phyloP scores from a whole-genome alignment of 2,329 filamentous ascomycete genomes.

The Penicillium sp. region DNA sequence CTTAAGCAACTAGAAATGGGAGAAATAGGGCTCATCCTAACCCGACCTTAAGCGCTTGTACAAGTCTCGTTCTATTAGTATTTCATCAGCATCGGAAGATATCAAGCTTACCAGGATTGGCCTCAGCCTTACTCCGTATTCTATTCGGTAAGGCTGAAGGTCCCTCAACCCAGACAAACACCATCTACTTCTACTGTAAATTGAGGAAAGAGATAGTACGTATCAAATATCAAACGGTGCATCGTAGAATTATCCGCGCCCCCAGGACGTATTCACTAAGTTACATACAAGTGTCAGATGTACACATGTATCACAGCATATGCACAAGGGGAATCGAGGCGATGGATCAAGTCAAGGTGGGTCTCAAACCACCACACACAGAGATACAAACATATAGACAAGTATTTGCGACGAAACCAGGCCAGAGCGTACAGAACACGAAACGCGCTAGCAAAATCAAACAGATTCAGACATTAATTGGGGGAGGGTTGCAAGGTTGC shows the following conservation, averaged over 20 bases:
- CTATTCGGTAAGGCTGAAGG: background rate
- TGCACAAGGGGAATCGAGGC: conserved; percentile 17
- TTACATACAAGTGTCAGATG: conserved; percentile 18
- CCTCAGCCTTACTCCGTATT: background rate
- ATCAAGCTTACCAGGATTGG: background rate
- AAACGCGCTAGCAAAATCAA: conserved; percentile 21
- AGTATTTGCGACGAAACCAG: background rate
- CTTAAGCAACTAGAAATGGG: background rate
- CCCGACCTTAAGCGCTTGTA: too few relatives aligned
- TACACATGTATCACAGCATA: conserved; percentile 15
- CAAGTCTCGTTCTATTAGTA: too few relatives aligned
- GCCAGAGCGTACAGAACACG: conserved; percentile 21
- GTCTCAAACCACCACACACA: conserved; percentile 5
- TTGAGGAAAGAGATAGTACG: background rate
- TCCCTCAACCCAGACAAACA: background rate
- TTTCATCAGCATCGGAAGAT: background rate
- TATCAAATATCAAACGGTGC: background rate
- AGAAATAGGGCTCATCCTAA: background rate
- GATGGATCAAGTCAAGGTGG: conserved; percentile 15
- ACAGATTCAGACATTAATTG: conserved; percentile 31
- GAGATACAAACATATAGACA: background rate
- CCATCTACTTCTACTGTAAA: background rate
- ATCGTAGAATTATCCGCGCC: conserved; percentile 22
- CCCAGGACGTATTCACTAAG: conserved; percentile 20
- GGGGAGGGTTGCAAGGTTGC: conserved; percentile 1